phyloP scores from a whole-genome alignment of 2,329 filamentous ascomycete species.

The Cladosporium sp. region DNA sequence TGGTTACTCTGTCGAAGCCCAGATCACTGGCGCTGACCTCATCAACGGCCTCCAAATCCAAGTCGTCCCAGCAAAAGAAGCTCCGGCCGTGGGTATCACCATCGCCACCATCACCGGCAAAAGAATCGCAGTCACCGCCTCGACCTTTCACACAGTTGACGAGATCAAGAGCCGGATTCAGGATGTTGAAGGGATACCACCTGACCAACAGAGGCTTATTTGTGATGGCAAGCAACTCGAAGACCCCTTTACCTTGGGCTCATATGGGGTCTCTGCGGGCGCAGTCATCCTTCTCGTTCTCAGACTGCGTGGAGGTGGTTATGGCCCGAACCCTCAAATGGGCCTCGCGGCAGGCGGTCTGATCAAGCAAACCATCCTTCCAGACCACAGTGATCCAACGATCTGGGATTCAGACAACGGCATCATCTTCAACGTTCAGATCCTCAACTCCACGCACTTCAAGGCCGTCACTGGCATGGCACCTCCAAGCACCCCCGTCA shows the following conservation, averaged over 20 bases:
- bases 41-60: conserved; percentile 44
- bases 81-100: conserved; percentile 23
- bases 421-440: conserved; percentile 37
- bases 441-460: conserved; percentile 36
- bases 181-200: conserved; percentile 97
- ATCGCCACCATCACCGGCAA: conserved; percentile 74
- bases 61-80: conserved; percentile 30
- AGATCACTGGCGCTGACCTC: conserved; percentile 40
- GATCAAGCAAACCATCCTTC: conserved; percentile 37
- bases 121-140: conserved; percentile 56
- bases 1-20: conserved; percentile 43
- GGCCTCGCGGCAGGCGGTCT: conserved; percentile 37
- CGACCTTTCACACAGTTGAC: conserved; percentile 74
- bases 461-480: conserved; percentile 32
- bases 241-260: conserved; percentile 76
- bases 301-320: conserved; percentile 19
- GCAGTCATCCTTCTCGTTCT: conserved; percentile 19
- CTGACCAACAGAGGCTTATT: conserved; percentile 96
- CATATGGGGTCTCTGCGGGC: conserved; percentile 79
- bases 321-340: conserved; percentile 26
- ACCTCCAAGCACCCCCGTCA: conserved; percentile 34
- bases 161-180: conserved; percentile 88
- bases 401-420: conserved; percentile 30
- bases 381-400: conserved; percentile 24
- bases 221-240: conserved; percentile 99